Percentiles rank a stretch among this genome's conserved stretches.
Conservation (phyloP, 306 rosid species). For the Heteromeles arbutifolia region DNA sequence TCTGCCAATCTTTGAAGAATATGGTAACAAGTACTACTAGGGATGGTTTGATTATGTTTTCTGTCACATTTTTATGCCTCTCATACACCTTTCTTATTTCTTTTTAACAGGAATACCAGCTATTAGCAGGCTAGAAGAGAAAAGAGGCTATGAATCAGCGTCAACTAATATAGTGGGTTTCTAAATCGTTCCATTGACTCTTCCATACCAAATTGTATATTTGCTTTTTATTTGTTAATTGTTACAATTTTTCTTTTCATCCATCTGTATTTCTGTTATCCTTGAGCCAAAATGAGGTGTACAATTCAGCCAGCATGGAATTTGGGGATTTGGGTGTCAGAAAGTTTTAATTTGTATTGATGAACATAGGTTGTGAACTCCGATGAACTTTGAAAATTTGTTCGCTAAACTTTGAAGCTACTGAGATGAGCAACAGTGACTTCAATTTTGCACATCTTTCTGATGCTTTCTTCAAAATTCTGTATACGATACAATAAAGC, state of each 20-base stretch:
- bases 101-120: conserved; percentile 30
- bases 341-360: no score
- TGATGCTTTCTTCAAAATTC: no score
- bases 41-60: conserved; percentile 4
- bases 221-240: conserved; percentile 8
- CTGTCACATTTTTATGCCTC: conserved; percentile 11
- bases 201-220: conserved; percentile 32
- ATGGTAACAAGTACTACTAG: neutral
- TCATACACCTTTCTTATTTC: neutral
- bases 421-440: no score
- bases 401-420: no score
- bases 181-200: conserved; percentile 29
- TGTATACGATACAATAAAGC: no score
- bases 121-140: conserved; percentile 17
- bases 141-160: conserved; percentile 23
- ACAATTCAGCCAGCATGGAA: conserved; percentile 37
- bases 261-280: conserved; percentile 32
- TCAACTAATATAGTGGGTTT: conserved; percentile 23
- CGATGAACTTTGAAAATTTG: no score
- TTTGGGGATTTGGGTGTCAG: no score
- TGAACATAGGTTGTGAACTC: no score
- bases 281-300: conserved; percentile 33
- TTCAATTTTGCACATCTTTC: no score
- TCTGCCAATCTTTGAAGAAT: no score
- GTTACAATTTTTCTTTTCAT: conserved; percentile 16